These are phyloP conservation scores for Cardamine chenopodiifolia DNA, from an alignment of 345 rosid genomes.

Conservation along the genomic window DNA sequence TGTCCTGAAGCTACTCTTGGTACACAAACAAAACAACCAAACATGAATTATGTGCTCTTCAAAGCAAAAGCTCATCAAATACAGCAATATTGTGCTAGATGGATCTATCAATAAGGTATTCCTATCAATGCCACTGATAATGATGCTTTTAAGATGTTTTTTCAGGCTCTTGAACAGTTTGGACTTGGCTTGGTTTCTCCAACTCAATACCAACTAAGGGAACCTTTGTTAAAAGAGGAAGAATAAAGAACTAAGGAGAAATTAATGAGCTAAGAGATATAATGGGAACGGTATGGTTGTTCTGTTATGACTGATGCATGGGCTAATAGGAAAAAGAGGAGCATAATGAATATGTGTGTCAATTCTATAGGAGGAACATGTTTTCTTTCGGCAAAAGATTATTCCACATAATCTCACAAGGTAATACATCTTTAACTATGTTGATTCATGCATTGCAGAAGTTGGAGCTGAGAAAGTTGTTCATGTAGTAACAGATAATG, in stretches of 20 bases:
- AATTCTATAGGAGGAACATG: slow-evolving; percentile 1
- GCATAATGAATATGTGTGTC: slow-evolving; percentile 17
- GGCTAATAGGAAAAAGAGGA: slow-evolving; percentile 3
- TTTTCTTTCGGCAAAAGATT: background rate
- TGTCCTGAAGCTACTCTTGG: background rate
- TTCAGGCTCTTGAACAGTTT: slow-evolving; percentile 10
- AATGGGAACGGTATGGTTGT: background rate
- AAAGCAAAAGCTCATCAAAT: slow-evolving; percentile 7
- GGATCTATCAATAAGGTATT: slow-evolving; percentile 1
- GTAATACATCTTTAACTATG: background rate
- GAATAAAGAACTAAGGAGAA: background rate
- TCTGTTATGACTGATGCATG: slow-evolving; percentile 9
- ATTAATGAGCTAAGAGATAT: background rate
- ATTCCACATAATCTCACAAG: background rate
- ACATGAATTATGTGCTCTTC: background rate
- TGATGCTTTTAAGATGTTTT: slow-evolving; percentile 5
- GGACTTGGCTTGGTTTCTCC: slow-evolving; percentile 1
- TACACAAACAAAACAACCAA: background rate
- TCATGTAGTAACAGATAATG: slow-evolving; percentile 6
- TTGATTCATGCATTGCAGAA: background rate
- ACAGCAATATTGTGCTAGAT: slow-evolving; percentile 11
- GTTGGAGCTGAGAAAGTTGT: slow-evolving; percentile 2
- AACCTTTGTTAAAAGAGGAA: slow-evolving; percentile 1
- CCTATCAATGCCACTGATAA: slow-evolving; percentile 17
- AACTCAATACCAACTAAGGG: background rate